Base-by-base conservation (phyloP, 1,284 basidiomycete genomes). In the Inonotus obliquus region DNA sequence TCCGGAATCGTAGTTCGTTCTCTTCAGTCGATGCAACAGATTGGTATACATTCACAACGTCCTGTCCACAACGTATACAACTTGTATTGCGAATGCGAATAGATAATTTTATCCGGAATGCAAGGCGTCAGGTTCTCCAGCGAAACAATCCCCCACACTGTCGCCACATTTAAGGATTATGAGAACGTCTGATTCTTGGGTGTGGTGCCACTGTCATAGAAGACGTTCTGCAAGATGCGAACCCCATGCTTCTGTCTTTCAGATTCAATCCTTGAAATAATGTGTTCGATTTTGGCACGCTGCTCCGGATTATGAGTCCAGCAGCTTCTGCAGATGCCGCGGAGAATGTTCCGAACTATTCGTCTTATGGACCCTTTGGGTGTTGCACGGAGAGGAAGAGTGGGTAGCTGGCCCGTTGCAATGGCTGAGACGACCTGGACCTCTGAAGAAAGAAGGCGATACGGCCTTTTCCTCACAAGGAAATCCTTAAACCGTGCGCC, bases 301-400 rank as follows among this genome's bases (percentile, higher is more conserved):
- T 37, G 19, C 49, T 35, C 21, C 19, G 57, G 48, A n/a, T 59
- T 48, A 38, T 38, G 49, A n/a, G 9, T 13, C 57, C 57, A 60
- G 51, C 59, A 60, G 13, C 7, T 14, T 21, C 29, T 17, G 44
- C 59, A 60, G 11, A 60, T 44, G 0, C 41, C 41, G 52, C 59
- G 47, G 35, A 49, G 47, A 58, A 58, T 19, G 19, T 27, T 21
- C 44, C 29, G 32, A 21, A 47, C 38, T 38, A 27, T 27, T 9
- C 4, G n/a, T 3, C 21, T n/a, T 9, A 25, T 4, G n/a, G 47
- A 25, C n/a, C n/a, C n/a, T 25, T 23, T 9, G 13, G n/a, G 5
- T 7, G 11, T 7, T 14, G 7, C n/a, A 14, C 10, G 2, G 13
- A 4, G 47, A 13, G 47, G 14, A 27, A 49, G 3, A 25, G 47